Evolutionary conservation across 176 grass and related monocot genomes (phyloP).

Genomic region (Phyllostachys edulis): DNA sequence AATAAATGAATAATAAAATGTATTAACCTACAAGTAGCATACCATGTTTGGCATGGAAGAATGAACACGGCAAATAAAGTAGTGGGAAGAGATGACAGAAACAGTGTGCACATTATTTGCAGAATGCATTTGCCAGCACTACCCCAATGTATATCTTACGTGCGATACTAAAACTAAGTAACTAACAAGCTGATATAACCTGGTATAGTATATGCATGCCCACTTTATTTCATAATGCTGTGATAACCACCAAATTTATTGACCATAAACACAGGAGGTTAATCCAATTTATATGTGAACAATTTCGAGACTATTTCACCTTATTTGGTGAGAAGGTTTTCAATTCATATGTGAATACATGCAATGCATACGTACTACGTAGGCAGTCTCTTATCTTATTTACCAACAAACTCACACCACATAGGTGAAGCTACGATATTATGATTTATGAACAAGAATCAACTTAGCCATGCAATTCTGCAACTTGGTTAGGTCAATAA

Average conservation of each 20-base stretch:
- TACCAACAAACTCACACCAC: not conserved
- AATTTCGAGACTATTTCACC: not conserved
- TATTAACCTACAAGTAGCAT: not conserved
- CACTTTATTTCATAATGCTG: not conserved
- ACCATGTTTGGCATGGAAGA: not conserved
- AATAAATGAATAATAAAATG: not conserved
- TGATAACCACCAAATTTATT: not conserved
- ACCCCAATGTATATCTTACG: not conserved
- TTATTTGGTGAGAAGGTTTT: not conserved
- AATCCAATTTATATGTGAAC: not conserved
- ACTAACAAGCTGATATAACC: not conserved
- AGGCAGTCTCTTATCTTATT: not conserved
- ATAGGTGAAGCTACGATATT: not conserved
- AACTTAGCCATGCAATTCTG: not conserved
- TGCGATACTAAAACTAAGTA: not conserved
- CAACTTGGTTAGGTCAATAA: not conserved
- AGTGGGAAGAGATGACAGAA: not conserved
- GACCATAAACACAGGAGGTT: not conserved
- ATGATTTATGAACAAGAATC: not conserved
- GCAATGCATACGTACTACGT: not conserved
- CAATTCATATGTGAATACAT: not conserved
- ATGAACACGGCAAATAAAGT: not conserved
- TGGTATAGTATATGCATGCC: not conserved
- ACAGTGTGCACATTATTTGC: not conserved
- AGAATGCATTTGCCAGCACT: not conserved